Evolutionary conservation across 805 yeast species (phyloP).

Genomic region (Henningerozyma blattae): DNA sequence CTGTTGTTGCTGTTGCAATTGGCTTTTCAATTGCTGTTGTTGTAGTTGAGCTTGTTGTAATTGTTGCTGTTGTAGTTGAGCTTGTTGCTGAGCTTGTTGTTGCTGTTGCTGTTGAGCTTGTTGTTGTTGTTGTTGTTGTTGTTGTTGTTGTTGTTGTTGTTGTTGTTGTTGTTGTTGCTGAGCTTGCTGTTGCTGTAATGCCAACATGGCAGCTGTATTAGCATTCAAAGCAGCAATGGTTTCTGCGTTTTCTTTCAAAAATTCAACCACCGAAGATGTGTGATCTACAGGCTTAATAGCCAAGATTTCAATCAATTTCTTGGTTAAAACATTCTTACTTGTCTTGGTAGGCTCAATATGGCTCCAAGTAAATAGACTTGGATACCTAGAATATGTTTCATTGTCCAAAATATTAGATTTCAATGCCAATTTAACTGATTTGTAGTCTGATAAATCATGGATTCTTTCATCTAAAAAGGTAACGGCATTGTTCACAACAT

Average conservation of each 20-base stretch:
- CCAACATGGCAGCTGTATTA: conserved; percentile 8
- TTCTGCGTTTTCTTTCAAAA: conserved; percentile 16
- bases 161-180: conserved; percentile 9
- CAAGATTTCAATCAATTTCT: conserved; percentile 26
- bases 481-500: conserved; percentile 34
- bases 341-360: conserved; percentile 25
- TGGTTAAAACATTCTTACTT: conserved; percentile 20
- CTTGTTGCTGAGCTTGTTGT: conserved; percentile 5
- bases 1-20: conserved; percentile 12
- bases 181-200: conserved; percentile 14
- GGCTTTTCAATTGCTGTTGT: conserved; percentile 26
- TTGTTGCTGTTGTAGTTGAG: conserved; percentile 13
- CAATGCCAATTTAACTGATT: conserved; percentile 28
- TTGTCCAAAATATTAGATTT: conserved; percentile 22
- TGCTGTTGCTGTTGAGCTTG: conserved; percentile 15
- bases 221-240: conserved; percentile 13
- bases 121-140: conserved; percentile 21
- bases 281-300: conserved; percentile 25
- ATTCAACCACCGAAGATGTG: conserved; percentile 21
- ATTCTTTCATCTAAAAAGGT: conserved; percentile 38
- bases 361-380: conserved; percentile 41
- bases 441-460: conserved; percentile 28
- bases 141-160: conserved; percentile 8
- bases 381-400: conserved; percentile 18
- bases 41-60: conserved; percentile 22